These are phyloP conservation scores for Chrysanthemum lavandulifolium DNA, from an alignment of 129 eudicot genomes.

Conservation along the genomic window DNA sequence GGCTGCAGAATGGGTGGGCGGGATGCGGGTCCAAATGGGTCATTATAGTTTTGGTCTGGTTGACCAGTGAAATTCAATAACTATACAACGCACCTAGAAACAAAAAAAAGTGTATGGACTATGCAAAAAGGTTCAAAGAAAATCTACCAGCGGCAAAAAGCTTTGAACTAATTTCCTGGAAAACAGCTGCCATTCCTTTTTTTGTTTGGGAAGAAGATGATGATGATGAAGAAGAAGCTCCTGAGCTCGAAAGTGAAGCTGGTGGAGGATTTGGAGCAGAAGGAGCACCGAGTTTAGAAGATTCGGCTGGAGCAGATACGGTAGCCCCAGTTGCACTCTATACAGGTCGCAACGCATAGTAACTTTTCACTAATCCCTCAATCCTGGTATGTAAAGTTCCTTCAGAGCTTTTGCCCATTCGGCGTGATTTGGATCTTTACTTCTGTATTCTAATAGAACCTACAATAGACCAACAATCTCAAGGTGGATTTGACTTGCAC, in stretches of 20 bases:
- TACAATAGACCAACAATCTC: constrained; percentile 32
- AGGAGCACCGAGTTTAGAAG: constrained; percentile 57
- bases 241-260: constrained; percentile 57
- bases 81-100: constrained; percentile 12
- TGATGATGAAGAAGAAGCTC: constrained; percentile 33
- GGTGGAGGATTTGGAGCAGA: constrained; percentile 88
- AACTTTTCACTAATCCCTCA: constrained; percentile 84
- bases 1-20: background rate
- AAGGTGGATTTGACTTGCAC: background rate
- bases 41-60: too few relatives aligned
- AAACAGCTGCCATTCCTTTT: constrained; percentile 90
- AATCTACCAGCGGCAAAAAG: constrained; percentile 69
- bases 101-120: background rate
- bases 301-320: constrained; percentile 50
- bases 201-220: constrained; percentile 71
- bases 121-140: constrained; percentile 8
- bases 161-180: constrained; percentile 78
- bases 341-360: constrained; percentile 86
- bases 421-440: constrained; percentile 78
- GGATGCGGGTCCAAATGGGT: background rate
- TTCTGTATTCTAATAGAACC: constrained; percentile 88
- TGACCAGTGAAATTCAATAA: background rate
- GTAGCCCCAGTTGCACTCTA: constrained; percentile 72
- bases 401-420: constrained; percentile 96
- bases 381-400: constrained; percentile 88